Conservation (phyloP, 176 grass and related monocot genomes). For the Oryza australiensis region DNA sequence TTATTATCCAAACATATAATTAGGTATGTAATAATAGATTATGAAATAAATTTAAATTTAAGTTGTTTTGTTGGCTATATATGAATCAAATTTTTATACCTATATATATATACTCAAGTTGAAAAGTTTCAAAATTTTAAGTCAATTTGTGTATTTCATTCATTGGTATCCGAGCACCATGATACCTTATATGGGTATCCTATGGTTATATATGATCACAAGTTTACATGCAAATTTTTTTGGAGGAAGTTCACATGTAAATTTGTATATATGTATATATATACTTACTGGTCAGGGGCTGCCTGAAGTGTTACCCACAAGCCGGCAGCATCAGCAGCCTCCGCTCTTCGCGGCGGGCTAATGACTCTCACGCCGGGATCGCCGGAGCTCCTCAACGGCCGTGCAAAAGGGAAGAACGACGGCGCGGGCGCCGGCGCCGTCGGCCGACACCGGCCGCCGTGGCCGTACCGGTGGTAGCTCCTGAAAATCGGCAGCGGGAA, state of each 20-base stretch:
- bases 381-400: slow-evolving; percentile 35
- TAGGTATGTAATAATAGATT: no score
- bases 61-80: no score
- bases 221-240: background rate
- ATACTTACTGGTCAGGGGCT: slow-evolving; percentile 74
- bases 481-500: slow-evolving; percentile 43
- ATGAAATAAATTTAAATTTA: no score
- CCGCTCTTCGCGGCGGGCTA: slow-evolving; percentile 51
- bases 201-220: background rate
- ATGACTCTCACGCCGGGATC: slow-evolving; percentile 60
- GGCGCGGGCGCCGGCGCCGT: slow-evolving; percentile 14
- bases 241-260: background rate
- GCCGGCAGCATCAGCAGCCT: slow-evolving; percentile 38
- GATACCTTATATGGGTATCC: no score
- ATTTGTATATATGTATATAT: background rate
- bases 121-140: no score
- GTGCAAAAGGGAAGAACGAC: slow-evolving; percentile 37
- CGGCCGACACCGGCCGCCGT: slow-evolving; percentile 18
- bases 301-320: slow-evolving; percentile 79
- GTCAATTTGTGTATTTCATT: no score
- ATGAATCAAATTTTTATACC: no score
- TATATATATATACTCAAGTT: no score
- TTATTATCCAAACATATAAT: no score
- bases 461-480: slow-evolving; percentile 37
- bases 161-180: no score